These are phyloP conservation scores for Casuarina glauca DNA, from an alignment of 306 rosid species.

Conservation along the genomic window DNA sequence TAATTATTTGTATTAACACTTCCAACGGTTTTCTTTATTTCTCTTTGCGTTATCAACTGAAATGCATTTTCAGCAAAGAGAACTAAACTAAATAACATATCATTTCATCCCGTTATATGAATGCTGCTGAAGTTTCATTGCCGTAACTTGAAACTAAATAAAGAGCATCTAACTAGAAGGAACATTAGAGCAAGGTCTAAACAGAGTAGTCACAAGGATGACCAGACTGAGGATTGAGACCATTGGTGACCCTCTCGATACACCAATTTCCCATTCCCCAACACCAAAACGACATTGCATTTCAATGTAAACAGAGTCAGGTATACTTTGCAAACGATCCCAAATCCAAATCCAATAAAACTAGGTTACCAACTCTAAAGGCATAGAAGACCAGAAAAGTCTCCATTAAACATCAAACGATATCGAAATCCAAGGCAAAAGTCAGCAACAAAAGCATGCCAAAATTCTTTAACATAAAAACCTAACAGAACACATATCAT, in stretches of 20 bases:
- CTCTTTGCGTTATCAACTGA: neutral
- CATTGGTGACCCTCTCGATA: conserved; percentile 20
- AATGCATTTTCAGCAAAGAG: neutral
- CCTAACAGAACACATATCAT: conserved; percentile 15
- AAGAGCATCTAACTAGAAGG: neutral
- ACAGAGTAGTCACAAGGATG: conserved; percentile 42
- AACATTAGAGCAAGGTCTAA: conserved; percentile 17
- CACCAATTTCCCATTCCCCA: neutral
- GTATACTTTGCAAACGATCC: neutral
- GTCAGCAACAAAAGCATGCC: conserved; percentile 22
- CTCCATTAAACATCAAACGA: conserved; percentile 12
- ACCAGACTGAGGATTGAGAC: conserved; percentile 43
- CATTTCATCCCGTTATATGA: neutral
- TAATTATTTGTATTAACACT: too few relatives aligned
- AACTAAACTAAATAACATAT: neutral
- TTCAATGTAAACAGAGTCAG: neutral
- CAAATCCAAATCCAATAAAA: neutral
- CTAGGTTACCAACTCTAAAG: neutral
- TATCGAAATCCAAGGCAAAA: conserved; percentile 16
- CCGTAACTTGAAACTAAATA: neutral
- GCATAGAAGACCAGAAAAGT: conserved; percentile 19
- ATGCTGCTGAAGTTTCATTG: neutral
- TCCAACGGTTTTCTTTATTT: neutral
- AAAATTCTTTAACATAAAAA: conserved; percentile 26
- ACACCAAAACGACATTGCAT: neutral